These are phyloP conservation scores for Lactifluus piperatus DNA, from an alignment of 768 basidiomycete genomes.

Conservation along the genomic window DNA sequence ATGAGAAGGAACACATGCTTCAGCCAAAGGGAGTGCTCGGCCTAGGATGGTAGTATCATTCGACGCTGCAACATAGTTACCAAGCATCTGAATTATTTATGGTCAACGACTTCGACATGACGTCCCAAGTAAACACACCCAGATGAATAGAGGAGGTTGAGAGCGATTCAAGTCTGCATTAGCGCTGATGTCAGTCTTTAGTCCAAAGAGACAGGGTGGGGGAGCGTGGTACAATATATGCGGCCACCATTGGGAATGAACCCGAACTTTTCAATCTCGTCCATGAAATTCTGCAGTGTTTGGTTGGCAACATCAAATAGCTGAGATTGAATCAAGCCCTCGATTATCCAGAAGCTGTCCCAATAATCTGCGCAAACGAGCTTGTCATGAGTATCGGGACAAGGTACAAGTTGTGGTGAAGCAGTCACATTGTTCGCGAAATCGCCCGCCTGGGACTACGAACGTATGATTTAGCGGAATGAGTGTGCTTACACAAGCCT, in stretches of 20 bases:
- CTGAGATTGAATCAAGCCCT: conserved; percentile 78
- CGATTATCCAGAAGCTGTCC: conserved; percentile 81
- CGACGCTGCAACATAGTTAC: conserved; percentile 66
- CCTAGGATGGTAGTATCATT: conserved; percentile 67
- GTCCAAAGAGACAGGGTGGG: neutral
- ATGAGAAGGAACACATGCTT: conserved; percentile 35
- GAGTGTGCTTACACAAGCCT: conserved; percentile 68
- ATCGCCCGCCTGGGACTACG: conserved; percentile 81
- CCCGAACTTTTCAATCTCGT: conserved; percentile 73
- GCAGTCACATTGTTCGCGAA: conserved; percentile 73
- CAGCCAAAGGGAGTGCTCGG: conserved; percentile 78
- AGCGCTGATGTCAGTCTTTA: neutral
- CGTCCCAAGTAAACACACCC: conserved; percentile 34
- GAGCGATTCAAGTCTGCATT: conserved; percentile 71
- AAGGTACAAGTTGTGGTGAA: neutral
- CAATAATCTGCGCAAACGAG: conserved; percentile 36
- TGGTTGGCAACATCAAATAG: conserved; percentile 64
- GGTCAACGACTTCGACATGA: neutral
- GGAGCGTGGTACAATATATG: conserved; percentile 56
- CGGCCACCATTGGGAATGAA: conserved; percentile 95
- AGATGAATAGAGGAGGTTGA: conserved; percentile 87
- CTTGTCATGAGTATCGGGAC: neutral
- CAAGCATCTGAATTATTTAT: conserved; percentile 56
- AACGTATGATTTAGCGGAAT: conserved; percentile 91
- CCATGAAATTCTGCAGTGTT: conserved; percentile 92